Evolutionary conservation across 352 stramenopile species (phyloP).

Genomic region (Phytophthora kernoviae): DNA sequence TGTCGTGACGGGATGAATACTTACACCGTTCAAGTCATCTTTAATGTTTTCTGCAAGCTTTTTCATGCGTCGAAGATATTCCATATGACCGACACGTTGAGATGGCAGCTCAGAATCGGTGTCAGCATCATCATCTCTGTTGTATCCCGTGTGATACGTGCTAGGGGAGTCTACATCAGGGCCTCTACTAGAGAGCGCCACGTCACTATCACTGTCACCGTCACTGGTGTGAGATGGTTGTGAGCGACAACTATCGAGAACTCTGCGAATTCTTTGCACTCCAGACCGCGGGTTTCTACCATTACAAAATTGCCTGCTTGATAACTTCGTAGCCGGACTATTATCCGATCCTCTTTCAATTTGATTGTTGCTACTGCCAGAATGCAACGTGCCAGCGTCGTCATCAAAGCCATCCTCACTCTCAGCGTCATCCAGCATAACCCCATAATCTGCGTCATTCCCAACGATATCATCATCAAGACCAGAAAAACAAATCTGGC

Average conservation of each 20-base stretch:
- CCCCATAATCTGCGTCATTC: slow-evolving; percentile 47
- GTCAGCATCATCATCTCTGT: slow-evolving; percentile 34
- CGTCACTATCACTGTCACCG: slow-evolving; percentile 12
- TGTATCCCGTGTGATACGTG: slow-evolving; percentile 22
- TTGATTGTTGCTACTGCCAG: slow-evolving; percentile 13
- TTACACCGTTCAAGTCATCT: slow-evolving; percentile 46
- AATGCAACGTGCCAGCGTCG: slow-evolving; percentile 14
- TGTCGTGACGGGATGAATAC: background rate
- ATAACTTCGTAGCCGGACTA: background rate
- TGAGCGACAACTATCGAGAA: slow-evolving; percentile 34
- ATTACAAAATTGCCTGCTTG: background rate
- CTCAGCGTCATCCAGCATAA: slow-evolving; percentile 46
- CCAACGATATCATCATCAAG: slow-evolving; percentile 34
- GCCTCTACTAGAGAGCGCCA: slow-evolving; percentile 1
- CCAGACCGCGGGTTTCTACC: background rate
- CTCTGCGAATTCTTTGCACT: slow-evolving; percentile 28
- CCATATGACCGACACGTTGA: slow-evolving; percentile 69
- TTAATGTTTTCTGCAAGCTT: slow-evolving; percentile 69
- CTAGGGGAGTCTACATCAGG: slow-evolving; percentile 6
- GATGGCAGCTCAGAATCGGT: slow-evolving; percentile 44
- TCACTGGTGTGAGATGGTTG: slow-evolving; percentile 1
- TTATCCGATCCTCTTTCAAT: background rate
- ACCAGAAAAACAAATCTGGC: slow-evolving; percentile 27
- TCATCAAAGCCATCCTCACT: slow-evolving; percentile 40
- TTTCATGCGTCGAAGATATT: slow-evolving; percentile 74